A percentile compares a stretch with the other conserved stretches of the same genome.
Evolutionary conservation across 805 yeast genomes (phyloP).

Genomic region (Nakazawaea populi): DNA sequence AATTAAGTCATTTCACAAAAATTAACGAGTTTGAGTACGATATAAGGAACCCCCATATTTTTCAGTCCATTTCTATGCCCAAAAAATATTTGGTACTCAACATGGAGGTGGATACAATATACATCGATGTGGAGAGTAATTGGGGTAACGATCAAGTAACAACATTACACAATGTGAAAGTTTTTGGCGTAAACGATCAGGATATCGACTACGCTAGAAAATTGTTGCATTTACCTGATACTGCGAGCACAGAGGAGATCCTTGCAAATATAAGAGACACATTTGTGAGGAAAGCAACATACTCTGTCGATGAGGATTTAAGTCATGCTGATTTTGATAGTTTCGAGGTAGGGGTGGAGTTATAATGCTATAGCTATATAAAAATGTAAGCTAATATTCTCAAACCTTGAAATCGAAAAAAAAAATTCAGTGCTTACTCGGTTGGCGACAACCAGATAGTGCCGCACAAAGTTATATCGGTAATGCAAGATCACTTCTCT

Average conservation of each 20-base stretch:
- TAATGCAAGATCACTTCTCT: no score
- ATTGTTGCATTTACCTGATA: background rate
- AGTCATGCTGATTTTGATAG: background rate
- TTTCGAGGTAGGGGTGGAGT: background rate
- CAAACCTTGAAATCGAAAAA: no score
- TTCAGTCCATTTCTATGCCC: constrained; percentile 6
- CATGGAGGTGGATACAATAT: constrained; percentile 5
- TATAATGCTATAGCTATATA: background rate
- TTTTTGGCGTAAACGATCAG: constrained; percentile 8
- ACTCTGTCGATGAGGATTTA: background rate
- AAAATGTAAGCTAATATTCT: background rate
- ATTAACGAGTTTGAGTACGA: constrained; percentile 8
- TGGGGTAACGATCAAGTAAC: constrained; percentile 11
- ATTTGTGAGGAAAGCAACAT: constrained; percentile 5
- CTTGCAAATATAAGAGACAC: background rate
- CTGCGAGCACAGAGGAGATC: constrained; percentile 1
- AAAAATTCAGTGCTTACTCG: no score
- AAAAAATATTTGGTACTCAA: constrained; percentile 2
- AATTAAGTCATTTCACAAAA: constrained; percentile 1
- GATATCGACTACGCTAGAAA: constrained; percentile 3
- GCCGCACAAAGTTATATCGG: no score
- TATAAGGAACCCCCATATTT: constrained; percentile 5
- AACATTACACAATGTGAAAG: constrained; percentile 8
- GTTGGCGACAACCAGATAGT: no score
- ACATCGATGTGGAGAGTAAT: constrained; percentile 9